These are phyloP conservation scores for Beauveria caledonica DNA, from an alignment of 2,329 filamentous ascomycete genomes.

Conservation along the genomic window DNA sequence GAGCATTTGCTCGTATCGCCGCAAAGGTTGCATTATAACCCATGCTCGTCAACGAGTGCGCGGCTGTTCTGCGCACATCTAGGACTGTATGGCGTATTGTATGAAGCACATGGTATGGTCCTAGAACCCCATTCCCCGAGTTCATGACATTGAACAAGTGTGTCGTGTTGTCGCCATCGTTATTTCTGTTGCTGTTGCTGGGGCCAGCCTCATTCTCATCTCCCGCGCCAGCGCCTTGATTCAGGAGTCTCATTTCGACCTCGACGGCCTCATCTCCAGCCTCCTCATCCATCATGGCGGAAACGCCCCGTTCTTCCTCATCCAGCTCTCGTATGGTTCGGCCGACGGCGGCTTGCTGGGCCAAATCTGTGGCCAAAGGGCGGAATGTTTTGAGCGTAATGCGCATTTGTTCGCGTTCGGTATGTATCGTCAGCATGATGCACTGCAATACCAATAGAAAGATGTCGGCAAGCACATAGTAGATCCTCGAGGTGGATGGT, in stretches of 20 bases:
- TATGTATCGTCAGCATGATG: slow-evolving; percentile 55
- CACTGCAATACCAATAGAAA: slow-evolving; percentile 51
- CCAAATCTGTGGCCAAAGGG: slow-evolving; percentile 23
- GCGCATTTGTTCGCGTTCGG: slow-evolving; percentile 50
- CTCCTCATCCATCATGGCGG: slow-evolving; percentile 30
- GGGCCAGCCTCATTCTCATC: slow-evolving; percentile 17
- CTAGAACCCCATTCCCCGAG: slow-evolving; percentile 47
- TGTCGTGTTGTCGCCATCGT: slow-evolving; percentile 26
- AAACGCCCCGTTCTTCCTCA: slow-evolving; percentile 47
- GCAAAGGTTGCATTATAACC: slow-evolving; percentile 47
- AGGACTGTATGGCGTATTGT: slow-evolving; percentile 40
- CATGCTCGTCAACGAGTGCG: slow-evolving; percentile 45
- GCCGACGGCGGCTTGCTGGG: slow-evolving; percentile 18
- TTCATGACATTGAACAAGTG: slow-evolving; percentile 40
- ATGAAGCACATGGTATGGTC: slow-evolving; percentile 45
- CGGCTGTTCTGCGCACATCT: slow-evolving; percentile 38
- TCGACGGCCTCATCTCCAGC: slow-evolving; percentile 30
- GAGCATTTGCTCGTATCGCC: slow-evolving; percentile 34
- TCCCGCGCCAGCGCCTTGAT: slow-evolving; percentile 15
- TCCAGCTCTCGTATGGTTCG: slow-evolving; percentile 42
- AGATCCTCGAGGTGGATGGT: slow-evolving; percentile 48
- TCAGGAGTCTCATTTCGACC: slow-evolving; percentile 37
- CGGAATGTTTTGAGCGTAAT: slow-evolving; percentile 36
- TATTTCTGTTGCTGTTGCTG: slow-evolving; percentile 19
- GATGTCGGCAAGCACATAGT: slow-evolving; percentile 48